Conservation (phyloP, 2,329 filamentous ascomycete species). For the Fusarium lateritium region DNA sequence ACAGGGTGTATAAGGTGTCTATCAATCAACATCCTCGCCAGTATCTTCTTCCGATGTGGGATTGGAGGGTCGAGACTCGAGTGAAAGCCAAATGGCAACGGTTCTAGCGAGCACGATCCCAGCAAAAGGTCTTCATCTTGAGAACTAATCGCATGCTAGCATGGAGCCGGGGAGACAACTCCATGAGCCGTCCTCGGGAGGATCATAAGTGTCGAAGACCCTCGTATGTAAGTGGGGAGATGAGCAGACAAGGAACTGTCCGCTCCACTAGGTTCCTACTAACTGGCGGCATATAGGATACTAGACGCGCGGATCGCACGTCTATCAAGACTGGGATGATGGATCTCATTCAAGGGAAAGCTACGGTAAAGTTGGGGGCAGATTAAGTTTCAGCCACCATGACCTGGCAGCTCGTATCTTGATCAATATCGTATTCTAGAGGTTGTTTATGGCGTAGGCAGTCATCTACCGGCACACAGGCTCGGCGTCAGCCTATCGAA, state of each 20-base stretch:
- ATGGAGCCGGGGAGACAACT: conserved; percentile 10
- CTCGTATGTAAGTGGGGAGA: conserved; percentile 7
- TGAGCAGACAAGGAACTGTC: background rate
- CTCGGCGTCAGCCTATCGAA: background rate
- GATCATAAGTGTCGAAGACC: background rate
- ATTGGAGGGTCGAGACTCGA: background rate
- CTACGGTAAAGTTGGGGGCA: background rate
- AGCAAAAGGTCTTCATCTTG: background rate
- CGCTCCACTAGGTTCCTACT: background rate
- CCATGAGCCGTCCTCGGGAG: conserved; percentile 11
- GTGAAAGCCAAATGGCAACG: background rate
- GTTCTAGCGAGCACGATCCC: background rate
- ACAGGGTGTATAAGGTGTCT: background rate
- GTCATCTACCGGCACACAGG: background rate
- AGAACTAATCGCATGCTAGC: conserved; percentile 10
- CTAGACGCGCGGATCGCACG: background rate
- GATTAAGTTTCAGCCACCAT: conserved; percentile 11
- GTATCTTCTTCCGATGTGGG: background rate
- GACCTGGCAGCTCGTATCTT: background rate
- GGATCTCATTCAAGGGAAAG: background rate
- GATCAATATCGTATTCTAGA: background rate
- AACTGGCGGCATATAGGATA: background rate
- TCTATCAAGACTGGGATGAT: background rate
- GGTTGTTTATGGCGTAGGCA: background rate
- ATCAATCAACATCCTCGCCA: background rate